Conservation (phyloP, 2,329 filamentous ascomycete genomes). For the Penicillium sclerotiorum region DNA sequence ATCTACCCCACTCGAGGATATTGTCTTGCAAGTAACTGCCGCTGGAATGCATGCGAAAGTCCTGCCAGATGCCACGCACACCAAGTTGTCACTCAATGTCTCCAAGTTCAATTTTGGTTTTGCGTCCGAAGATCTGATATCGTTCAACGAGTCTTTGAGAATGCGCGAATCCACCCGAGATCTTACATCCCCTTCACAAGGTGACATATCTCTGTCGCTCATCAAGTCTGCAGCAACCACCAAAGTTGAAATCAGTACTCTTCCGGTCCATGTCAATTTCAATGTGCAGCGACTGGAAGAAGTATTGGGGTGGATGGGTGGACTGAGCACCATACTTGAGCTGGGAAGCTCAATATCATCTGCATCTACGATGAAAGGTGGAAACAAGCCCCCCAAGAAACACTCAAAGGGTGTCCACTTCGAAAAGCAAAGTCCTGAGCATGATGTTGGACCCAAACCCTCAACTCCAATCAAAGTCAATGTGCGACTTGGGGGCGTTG, state of each 20-base stretch:
- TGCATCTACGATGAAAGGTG: conserved; percentile 57
- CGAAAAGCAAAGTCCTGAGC: conserved; percentile 46
- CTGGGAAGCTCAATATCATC: conserved; percentile 83
- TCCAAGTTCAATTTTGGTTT: conserved; percentile 53
- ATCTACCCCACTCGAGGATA: conserved; percentile 31
- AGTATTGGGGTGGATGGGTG: conserved; percentile 84
- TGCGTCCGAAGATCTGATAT: conserved; percentile 53
- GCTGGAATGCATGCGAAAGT: conserved; percentile 31
- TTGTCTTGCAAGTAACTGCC: conserved; percentile 35
- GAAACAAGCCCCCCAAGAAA: conserved; percentile 30
- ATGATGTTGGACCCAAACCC: conserved; percentile 15
- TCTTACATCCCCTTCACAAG: conserved; percentile 36
- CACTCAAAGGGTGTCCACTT: conserved; percentile 60
- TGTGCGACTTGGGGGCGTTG: conserved; percentile 72
- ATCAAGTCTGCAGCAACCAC: conserved; percentile 32
- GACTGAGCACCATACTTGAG: conserved; percentile 86
- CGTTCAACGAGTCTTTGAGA: conserved; percentile 53
- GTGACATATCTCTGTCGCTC: conserved; percentile 44
- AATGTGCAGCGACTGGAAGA: conserved; percentile 83
- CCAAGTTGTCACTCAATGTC: conserved; percentile 33
- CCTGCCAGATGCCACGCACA: conserved; percentile 21
- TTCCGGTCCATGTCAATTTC: conserved; percentile 74
- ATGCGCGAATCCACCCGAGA: conserved; percentile 51
- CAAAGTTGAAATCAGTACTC: conserved; percentile 67
- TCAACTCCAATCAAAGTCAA: conserved; percentile 65